phyloP scores from a whole-genome alignment of 805 yeast species.

The Saccharomycopsis synnaedendra region DNA sequence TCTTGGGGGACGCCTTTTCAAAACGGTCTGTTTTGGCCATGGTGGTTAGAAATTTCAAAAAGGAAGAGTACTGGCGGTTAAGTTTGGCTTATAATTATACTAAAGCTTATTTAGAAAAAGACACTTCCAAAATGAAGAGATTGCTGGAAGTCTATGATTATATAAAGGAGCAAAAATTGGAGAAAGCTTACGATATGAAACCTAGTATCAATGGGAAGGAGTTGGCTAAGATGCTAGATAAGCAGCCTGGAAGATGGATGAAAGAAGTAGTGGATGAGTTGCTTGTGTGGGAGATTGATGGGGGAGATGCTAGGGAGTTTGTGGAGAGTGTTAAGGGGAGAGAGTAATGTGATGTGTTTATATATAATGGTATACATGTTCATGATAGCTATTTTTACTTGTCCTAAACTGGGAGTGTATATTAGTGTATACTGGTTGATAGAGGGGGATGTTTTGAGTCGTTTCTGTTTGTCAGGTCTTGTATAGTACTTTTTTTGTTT shows the following conservation, averaged over 20 bases:
- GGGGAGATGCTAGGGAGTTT: too few relatives aligned
- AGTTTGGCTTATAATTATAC: constrained; percentile 14
- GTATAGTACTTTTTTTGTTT: too few relatives aligned
- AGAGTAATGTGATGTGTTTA: too few relatives aligned
- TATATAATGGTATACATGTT: too few relatives aligned
- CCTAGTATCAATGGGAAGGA: constrained; percentile 73
- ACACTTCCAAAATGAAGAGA: constrained; percentile 16
- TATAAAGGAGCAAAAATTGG: constrained; percentile 27
- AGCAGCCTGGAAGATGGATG: constrained; percentile 87
- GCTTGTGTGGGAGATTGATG: constrained; percentile 65
- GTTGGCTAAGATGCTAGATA: constrained; percentile 35
- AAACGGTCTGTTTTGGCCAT: constrained; percentile 6
- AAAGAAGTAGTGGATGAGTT: constrained; percentile 41
- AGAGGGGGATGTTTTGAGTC: too few relatives aligned
- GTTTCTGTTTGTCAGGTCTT: too few relatives aligned
- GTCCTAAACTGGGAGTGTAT: too few relatives aligned
- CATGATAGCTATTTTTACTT: too few relatives aligned
- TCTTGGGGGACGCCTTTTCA: background rate
- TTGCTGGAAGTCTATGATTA: constrained; percentile 16
- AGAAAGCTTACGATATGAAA: constrained; percentile 36
- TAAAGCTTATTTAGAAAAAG: background rate
- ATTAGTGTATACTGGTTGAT: too few relatives aligned
- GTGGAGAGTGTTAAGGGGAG: too few relatives aligned
- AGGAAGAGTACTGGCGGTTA: constrained; percentile 11
- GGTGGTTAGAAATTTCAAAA: constrained; percentile 4